These are phyloP conservation scores for Coemansia sp. DNA, from an alignment of 192 early-diverging fungal genomes.

Conservation along the genomic window DNA sequence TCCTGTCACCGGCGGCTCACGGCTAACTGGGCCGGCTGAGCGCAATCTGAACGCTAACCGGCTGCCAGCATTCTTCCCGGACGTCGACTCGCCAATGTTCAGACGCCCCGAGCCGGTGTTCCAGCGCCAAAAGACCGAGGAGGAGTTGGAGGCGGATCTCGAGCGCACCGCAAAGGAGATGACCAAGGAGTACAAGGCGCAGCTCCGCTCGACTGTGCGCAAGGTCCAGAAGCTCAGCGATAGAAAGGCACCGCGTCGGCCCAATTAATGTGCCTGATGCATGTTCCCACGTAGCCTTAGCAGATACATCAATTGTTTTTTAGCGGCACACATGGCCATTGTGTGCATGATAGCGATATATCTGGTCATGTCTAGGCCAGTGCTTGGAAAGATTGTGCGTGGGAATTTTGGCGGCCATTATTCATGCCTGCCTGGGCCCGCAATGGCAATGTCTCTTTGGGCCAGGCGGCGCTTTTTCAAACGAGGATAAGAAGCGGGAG, in stretches of 20 bases:
- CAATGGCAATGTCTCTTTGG: neutral
- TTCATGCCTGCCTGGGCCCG: constrained; percentile 2
- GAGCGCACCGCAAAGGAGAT: constrained; percentile 13
- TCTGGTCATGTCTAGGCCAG: neutral
- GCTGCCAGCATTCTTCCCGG: constrained; percentile 42
- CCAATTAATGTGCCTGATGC: neutral
- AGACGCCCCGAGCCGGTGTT: constrained; percentile 39
- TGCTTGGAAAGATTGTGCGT: neutral
- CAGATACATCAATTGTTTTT: neutral
- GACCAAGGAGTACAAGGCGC: constrained; percentile 38
- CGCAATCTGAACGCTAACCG: constrained; percentile 51
- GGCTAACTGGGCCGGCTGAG: constrained; percentile 20
- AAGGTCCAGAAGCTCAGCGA: constrained; percentile 30
- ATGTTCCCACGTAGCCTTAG: neutral
- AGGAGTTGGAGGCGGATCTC: constrained; percentile 45
- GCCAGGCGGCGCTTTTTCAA: too few relatives aligned
- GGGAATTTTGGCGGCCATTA: neutral
- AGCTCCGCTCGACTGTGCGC: constrained; percentile 30
- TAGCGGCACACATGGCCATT: neutral
- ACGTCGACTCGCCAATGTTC: constrained; percentile 38
- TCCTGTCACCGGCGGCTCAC: constrained; percentile 35
- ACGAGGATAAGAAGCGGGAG: neutral
- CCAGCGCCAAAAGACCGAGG: constrained; percentile 49
- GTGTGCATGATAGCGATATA: neutral
- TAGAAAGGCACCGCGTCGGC: constrained; percentile 2